Evolutionary conservation across 768 basidiomycete genomes (phyloP).

Genomic region (Mycena belliarum): DNA sequence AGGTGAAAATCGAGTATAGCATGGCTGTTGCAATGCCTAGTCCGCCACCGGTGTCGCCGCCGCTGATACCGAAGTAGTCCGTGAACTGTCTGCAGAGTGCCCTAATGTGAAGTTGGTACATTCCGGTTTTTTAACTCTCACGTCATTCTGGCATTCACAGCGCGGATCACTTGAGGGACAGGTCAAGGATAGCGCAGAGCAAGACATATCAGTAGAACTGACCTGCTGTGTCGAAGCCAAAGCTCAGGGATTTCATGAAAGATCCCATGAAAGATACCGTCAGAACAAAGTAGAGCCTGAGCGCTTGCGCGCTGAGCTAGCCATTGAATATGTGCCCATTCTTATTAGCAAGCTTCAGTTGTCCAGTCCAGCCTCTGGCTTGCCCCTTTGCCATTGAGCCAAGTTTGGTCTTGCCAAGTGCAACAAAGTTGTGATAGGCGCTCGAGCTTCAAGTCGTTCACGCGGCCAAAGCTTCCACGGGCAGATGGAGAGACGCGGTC

Average conservation of each 20-base stretch:
- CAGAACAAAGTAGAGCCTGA: slow-evolving; percentile 42
- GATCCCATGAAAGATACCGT: slow-evolving; percentile 45
- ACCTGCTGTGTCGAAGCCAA: slow-evolving; percentile 49
- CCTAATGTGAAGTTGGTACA: neutral
- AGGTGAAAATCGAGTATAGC: slow-evolving; percentile 38
- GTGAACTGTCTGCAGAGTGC: slow-evolving; percentile 38
- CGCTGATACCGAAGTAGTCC: slow-evolving; percentile 41
- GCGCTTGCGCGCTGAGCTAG: slow-evolving; percentile 35
- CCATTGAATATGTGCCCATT: no score
- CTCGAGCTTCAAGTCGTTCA: no score
- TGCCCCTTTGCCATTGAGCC: no score
- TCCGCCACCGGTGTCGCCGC: slow-evolving; percentile 42
- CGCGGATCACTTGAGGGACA: slow-evolving; percentile 39
- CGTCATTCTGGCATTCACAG: slow-evolving; percentile 50
- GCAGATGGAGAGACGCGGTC: no score
- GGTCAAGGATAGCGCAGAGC: neutral
- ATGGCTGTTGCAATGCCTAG: slow-evolving; percentile 45
- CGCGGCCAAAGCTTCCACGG: no score
- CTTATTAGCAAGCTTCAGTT: no score
- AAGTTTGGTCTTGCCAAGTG: no score
- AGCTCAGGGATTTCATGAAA: slow-evolving; percentile 46
- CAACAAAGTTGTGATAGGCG: no score
- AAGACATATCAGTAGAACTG: slow-evolving; percentile 13
- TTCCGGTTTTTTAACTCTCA: slow-evolving; percentile 23
- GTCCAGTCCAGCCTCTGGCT: no score